A percentile compares a stretch with the other conserved stretches of the same genome.
phyloP scores from a whole-genome alignment of 2,329 filamentous ascomycete genomes.

The Leptosphaerulina australis region DNA sequence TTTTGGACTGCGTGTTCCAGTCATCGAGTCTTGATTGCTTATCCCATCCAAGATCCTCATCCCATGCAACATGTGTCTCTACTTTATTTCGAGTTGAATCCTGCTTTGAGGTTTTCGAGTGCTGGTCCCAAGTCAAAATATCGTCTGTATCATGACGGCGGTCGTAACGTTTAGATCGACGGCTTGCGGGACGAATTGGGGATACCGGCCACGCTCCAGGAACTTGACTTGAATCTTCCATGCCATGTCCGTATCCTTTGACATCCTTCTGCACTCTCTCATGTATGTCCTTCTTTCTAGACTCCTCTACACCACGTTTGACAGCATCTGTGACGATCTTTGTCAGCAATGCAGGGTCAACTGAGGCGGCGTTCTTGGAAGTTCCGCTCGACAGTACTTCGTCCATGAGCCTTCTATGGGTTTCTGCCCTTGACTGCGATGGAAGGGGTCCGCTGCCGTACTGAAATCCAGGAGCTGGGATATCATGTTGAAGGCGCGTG shows the following conservation, averaged over 20 bases:
- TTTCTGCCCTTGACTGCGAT: not conserved
- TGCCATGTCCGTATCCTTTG: not conserved
- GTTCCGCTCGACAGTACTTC: not conserved
- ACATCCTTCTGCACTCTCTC: not conserved
- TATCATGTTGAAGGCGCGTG: constrained; percentile 2
- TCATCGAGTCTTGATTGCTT: constrained; percentile 5
- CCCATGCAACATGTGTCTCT: constrained; percentile 22
- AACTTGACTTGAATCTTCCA: constrained; percentile 17
- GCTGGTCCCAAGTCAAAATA: constrained; percentile 9
- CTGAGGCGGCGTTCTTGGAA: not conserved
- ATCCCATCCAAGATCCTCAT: constrained; percentile 14
- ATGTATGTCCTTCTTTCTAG: constrained; percentile 6
- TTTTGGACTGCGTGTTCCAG: constrained; percentile 17
- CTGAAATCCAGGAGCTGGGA: constrained; percentile 24
- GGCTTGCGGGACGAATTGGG: constrained; percentile 6
- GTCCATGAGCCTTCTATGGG: not conserved
- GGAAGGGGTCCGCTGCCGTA: constrained; percentile 41
- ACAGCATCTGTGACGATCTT: constrained; percentile 27
- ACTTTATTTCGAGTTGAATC: constrained; percentile 7
- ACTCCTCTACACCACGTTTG: constrained; percentile 31
- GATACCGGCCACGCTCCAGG: constrained; percentile 38
- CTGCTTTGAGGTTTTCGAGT: constrained; percentile 7
- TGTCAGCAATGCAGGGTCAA: constrained; percentile 27
- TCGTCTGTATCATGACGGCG: not conserved
- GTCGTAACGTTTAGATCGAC: not conserved